phyloP scores from a whole-genome alignment of 176 grass and related monocot species.

The Dendrocalamus sinicus region DNA sequence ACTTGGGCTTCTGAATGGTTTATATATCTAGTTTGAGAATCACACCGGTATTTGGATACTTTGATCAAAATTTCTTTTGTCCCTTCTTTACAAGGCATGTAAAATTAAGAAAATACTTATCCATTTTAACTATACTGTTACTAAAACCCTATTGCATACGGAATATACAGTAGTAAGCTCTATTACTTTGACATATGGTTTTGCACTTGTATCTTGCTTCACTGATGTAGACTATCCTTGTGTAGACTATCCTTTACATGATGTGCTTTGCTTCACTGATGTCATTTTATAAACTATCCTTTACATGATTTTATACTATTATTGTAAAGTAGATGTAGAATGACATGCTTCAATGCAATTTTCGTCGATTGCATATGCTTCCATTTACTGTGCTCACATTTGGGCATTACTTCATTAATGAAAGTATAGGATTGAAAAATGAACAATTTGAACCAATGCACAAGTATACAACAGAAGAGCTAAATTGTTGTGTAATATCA shows the following conservation, averaged over 20 bases:
- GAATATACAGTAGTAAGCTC: background rate
- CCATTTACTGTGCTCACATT: no score
- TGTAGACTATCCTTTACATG: background rate
- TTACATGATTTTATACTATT: background rate
- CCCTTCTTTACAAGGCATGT: constrained; percentile 7
- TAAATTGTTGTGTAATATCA: no score
- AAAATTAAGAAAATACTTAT: constrained; percentile 23
- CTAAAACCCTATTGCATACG: background rate
- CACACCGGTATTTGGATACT: background rate
- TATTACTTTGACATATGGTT: background rate
- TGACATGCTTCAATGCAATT: background rate
- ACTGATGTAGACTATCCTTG: background rate
- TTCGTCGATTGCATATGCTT: background rate
- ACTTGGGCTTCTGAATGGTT: background rate
- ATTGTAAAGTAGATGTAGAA: background rate
- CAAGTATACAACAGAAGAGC: no score
- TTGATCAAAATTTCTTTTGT: background rate
- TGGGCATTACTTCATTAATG: no score
- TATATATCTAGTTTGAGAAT: background rate
- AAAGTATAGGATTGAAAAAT: no score
- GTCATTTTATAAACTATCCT: background rate
- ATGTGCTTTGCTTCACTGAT: no score
- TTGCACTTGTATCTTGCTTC: background rate
- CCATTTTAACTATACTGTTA: background rate
- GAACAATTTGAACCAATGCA: no score